Evolutionary conservation across 2,329 filamentous ascomycete species (phyloP).

Genomic region (Sclerotinia trifoliorum): DNA sequence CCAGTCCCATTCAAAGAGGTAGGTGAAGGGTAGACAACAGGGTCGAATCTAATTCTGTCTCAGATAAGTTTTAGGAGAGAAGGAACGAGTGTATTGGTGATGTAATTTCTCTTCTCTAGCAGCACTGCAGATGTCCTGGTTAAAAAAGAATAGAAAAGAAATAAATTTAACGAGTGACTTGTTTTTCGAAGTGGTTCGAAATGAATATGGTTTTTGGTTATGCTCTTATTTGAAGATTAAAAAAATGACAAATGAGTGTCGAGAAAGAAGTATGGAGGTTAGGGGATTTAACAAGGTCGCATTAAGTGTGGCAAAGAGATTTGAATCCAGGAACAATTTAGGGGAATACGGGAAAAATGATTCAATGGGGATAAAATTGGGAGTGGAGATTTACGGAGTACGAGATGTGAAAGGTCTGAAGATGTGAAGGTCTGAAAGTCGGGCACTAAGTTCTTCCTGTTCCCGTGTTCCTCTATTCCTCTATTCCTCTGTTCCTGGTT

Average conservation of each 20-base stretch:
- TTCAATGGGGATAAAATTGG: not conserved
- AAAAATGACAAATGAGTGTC: slow-evolving; percentile 3
- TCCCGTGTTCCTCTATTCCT: no score
- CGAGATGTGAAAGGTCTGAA: not conserved
- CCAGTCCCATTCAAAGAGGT: slow-evolving; percentile 1
- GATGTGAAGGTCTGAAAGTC: no score
- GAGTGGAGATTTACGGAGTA: not conserved
- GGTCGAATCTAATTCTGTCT: not conserved
- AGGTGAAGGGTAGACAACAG: not conserved
- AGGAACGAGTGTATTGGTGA: slow-evolving; percentile 13
- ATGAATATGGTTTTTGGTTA: not conserved
- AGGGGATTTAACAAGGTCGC: not conserved
- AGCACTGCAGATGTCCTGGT: slow-evolving; percentile 7
- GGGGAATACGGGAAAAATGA: slow-evolving; percentile 10
- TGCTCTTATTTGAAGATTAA: not conserved
- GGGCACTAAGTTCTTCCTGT: not conserved
- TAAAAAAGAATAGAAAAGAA: not conserved
- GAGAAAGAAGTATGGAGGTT: not conserved
- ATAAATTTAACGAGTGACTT: slow-evolving; percentile 10
- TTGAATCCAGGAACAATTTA: slow-evolving; percentile 14
- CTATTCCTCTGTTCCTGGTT: no score
- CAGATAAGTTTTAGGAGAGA: slow-evolving; percentile 2
- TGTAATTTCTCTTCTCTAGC: not conserved
- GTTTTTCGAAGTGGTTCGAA: not conserved
- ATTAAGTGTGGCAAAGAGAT: slow-evolving; percentile 16